Evolutionary conservation across 352 stramenopile species (phyloP).

Genomic region (Pythium phragmitis): DNA sequence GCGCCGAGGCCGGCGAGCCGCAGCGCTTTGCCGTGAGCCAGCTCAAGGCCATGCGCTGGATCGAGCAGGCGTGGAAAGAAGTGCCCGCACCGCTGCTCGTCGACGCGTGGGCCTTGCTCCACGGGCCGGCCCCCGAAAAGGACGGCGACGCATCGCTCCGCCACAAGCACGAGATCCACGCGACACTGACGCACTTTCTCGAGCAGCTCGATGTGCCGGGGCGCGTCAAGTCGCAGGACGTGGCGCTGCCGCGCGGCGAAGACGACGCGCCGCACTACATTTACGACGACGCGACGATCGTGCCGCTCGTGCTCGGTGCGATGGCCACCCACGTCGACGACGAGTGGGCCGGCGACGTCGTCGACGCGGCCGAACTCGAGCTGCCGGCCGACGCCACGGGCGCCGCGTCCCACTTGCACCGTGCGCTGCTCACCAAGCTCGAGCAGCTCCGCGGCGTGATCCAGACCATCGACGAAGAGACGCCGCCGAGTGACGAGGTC

Average conservation of each 20-base stretch:
- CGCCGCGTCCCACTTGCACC: conserved; percentile 17
- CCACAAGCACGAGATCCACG: conserved; percentile 17
- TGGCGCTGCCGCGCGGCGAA: conserved; percentile 18
- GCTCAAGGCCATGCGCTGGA: conserved; percentile 28
- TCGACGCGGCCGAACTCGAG: conserved; percentile 15
- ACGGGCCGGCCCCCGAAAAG: not conserved
- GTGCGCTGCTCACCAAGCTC: conserved; percentile 20
- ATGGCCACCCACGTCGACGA: conserved; percentile 3
- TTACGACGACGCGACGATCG: conserved; percentile 22
- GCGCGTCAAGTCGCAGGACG: conserved; percentile 24
- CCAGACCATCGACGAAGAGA: conserved; percentile 23
- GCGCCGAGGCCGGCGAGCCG: conserved; percentile 17
- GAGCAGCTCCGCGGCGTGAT: conserved; percentile 25
- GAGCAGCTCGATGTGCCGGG: conserved; percentile 26
- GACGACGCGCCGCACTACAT: conserved; percentile 25
- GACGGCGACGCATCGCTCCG: not conserved
- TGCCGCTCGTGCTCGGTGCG: conserved; percentile 13
- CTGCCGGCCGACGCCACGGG: conserved; percentile 9
- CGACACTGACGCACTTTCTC: conserved; percentile 11
- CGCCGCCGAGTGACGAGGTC: conserved; percentile 16
- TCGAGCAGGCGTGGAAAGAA: conserved; percentile 24
- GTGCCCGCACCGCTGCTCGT: conserved; percentile 6
- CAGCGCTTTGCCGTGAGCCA: conserved; percentile 24
- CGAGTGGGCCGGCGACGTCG: conserved; percentile 11
- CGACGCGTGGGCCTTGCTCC: conserved; percentile 9